Conservation (phyloP, 768 basidiomycete species). For the Suillus occidentalis region DNA sequence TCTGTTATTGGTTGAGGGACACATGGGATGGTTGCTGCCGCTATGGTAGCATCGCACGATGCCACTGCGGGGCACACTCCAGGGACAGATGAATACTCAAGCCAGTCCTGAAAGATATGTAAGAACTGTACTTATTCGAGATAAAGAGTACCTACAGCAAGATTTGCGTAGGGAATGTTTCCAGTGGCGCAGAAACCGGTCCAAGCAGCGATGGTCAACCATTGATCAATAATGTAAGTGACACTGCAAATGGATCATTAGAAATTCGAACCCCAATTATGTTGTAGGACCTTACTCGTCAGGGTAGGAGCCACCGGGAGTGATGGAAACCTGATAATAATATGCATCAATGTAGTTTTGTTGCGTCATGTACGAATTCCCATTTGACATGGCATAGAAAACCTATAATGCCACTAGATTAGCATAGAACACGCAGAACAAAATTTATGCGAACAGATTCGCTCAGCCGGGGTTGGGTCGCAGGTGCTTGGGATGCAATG, state of each 20-base stretch:
- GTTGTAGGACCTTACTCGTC: constrained; percentile 12
- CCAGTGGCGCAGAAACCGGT: constrained; percentile 20
- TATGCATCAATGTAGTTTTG: constrained; percentile 25
- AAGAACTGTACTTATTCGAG: neutral
- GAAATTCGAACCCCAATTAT: neutral
- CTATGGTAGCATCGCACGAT: constrained; percentile 14
- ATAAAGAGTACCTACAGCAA: constrained; percentile 12
- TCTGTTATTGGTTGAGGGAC: constrained; percentile 22
- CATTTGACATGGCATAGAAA: constrained; percentile 20
- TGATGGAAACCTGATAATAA: constrained; percentile 19
- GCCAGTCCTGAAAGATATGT: constrained; percentile 20
- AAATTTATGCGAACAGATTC: constrained; percentile 13
- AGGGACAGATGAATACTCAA: constrained; percentile 21
- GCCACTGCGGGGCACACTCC: constrained; percentile 18
- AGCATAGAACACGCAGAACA: neutral
- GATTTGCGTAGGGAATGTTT: constrained; percentile 23
- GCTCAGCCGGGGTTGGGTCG: constrained; percentile 18
- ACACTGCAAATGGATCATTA: constrained; percentile 9
- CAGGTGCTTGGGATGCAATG: constrained; percentile 10
- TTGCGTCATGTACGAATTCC: constrained; percentile 21
- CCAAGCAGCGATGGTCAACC: constrained; percentile 24
- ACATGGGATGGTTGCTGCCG: constrained; percentile 10
- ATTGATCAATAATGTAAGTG: constrained; percentile 8
- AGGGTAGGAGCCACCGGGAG: constrained; percentile 21
- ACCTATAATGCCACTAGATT: constrained; percentile 8